Percentiles rank a stretch among this genome's conserved stretches.
Conservation (phyloP, 169 alveolate species). For the Plasmodium gonderi region DNA sequence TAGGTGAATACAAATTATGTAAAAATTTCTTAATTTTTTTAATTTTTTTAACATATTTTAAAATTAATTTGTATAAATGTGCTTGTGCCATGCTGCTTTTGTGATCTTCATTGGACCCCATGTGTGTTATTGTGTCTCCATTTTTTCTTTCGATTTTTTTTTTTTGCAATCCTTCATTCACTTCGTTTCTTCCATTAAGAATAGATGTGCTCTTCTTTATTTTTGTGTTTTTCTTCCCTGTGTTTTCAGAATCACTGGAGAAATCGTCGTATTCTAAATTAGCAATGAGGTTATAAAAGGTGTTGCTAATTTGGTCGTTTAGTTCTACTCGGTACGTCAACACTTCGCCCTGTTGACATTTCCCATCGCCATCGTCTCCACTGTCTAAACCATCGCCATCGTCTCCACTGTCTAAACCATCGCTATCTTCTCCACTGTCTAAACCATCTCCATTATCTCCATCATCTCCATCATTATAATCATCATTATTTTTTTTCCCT, state of each 20-base stretch:
- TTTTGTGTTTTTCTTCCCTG: neutral
- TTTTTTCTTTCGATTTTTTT: neutral
- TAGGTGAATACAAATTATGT: neutral
- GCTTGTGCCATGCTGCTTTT: neutral
- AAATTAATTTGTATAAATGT: constrained; percentile 38
- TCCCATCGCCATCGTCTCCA: neutral
- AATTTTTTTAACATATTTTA: constrained; percentile 61
- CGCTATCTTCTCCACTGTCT: neutral
- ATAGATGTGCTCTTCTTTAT: neutral
- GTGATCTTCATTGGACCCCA: neutral
- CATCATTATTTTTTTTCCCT: neutral
- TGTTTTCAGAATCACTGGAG: neutral
- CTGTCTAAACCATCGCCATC: neutral
- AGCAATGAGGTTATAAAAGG: constrained; percentile 16
- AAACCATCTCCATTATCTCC: neutral
- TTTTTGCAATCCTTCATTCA: neutral
- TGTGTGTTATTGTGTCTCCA: neutral
- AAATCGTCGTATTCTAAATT: neutral
- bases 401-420: neutral
- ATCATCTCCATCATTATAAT: neutral
- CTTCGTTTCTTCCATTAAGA: neutral
- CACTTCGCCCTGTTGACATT: neutral
- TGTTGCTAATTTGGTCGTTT: neutral
- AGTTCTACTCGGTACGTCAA: neutral
- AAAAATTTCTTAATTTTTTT: constrained; percentile 44